Evolutionary conservation across 352 stramenopile genomes (phyloP), one percentile per base, ranked within the genome.

Genomic region (Pythium utonaiense): DNA sequence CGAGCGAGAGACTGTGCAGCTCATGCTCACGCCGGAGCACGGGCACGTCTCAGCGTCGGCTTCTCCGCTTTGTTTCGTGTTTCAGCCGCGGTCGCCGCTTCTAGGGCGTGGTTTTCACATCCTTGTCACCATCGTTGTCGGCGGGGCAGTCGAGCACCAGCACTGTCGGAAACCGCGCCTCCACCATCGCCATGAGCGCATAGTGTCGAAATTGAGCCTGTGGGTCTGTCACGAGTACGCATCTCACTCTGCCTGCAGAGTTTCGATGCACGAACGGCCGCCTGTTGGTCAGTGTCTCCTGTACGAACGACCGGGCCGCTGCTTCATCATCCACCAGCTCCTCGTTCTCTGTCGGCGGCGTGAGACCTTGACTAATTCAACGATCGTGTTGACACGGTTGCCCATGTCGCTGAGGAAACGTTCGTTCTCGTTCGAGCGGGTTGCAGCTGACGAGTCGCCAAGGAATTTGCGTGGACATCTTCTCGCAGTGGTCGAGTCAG

Each of bases 201-300:
- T 79, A 71, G 7, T 80, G 77, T 31, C 75, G 83, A 49, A 93
- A 91, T 0, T 80, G 82, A 4, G 80, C 73, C 17, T 86, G 63
- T n/a, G 78, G 75, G 34, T 85, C 77, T 19, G 73, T 92, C 44
- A 90, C 68, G 38, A 87, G 76, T 4, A 67, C 68, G 22, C 71
- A 67, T 19, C 72, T 69, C 1, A 54, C 51, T 13, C 45, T 55
- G 28, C 78, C 66, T 1, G 63, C 38, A 34, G 66, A 19, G 21
- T 55, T 41, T 24, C 54, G 53, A 41, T 57, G 50, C n/a, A 64
- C 58, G 9, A 27, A 30, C 12, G 60, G 47, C 16, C 45, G 48
- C 41, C 25, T 22, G 16, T 47, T 41, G 22, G 27, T 45, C 16
- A 67, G 53, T 7, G 27, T 25, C 31, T 62, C 53, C 6, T 36